Percentiles rank a stretch among this genome's conserved stretches.
These are phyloP conservation scores for Leccinum subgranulosum DNA, from an alignment of 768 basidiomycete genomes.

Conservation along the genomic window DNA sequence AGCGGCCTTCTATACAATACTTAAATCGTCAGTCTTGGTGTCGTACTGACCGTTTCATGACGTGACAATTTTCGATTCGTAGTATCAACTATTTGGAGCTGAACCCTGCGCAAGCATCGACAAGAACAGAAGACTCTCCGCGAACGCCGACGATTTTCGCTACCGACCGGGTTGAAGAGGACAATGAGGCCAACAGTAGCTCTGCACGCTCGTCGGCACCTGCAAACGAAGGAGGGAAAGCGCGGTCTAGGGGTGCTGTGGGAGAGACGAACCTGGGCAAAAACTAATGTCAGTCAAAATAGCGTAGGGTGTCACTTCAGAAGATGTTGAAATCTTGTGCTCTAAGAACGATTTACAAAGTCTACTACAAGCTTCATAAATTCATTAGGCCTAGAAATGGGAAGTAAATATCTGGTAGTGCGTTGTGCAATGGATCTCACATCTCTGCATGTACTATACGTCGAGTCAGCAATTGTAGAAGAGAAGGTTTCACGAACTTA, in stretches of 20 bases:
- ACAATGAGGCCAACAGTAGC: constrained; percentile 5
- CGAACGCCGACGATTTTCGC: constrained; percentile 13
- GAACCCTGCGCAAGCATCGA: constrained; percentile 31
- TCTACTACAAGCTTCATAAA: constrained; percentile 42
- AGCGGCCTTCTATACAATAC: constrained; percentile 50
- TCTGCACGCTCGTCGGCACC: background rate
- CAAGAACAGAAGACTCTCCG: constrained; percentile 26
- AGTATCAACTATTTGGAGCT: constrained; percentile 29
- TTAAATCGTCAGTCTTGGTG: constrained; percentile 44
- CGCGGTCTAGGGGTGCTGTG: background rate
- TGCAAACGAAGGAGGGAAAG: background rate
- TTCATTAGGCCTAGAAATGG: constrained; percentile 46
- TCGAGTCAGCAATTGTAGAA: constrained; percentile 4
- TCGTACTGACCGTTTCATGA: background rate
- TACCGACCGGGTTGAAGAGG: background rate
- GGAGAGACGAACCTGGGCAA: background rate
- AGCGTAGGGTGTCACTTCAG: background rate
- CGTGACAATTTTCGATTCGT: background rate
- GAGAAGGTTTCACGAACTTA: constrained; percentile 31
- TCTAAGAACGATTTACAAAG: constrained; percentile 22
- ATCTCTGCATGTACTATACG: constrained; percentile 75
- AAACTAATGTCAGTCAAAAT: background rate
- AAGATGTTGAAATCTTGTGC: background rate
- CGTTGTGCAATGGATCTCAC: constrained; percentile 28
- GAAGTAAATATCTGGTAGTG: background rate